Percentiles rank a stretch among this genome's conserved stretches.
Conservation (phyloP, 441 rosid genomes). For the Populus hybrid region DNA sequence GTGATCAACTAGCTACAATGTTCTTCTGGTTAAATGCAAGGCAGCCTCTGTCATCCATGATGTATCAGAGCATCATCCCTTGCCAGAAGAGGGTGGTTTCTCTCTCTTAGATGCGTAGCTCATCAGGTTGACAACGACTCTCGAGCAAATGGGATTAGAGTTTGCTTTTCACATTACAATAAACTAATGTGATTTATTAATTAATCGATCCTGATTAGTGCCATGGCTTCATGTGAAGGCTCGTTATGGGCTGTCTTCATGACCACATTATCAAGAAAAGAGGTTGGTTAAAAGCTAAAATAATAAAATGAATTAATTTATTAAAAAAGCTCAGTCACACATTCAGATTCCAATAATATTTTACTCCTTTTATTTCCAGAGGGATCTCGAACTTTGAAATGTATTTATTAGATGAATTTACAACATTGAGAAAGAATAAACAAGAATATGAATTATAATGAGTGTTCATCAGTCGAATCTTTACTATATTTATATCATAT, state of each 20-base stretch:
- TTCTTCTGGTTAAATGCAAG: not conserved
- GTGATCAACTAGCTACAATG: not conserved
- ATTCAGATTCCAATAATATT: not conserved
- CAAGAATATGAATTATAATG: too few species aligned
- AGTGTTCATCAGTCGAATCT: too few species aligned
- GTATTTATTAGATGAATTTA: not conserved
- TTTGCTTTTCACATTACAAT: not conserved
- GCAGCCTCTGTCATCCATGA: not conserved
- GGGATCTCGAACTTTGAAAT: not conserved
- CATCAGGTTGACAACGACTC: not conserved
- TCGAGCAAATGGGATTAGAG: not conserved
- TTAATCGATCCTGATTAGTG: not conserved
- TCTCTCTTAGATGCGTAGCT: not conserved
- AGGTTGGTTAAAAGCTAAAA: not conserved
- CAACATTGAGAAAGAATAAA: too few species aligned
- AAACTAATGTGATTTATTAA: not conserved
- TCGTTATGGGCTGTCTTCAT: not conserved
- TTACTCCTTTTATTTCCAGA: not conserved
- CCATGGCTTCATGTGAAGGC: not conserved
- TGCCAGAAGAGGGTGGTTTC: slow-evolving; percentile 4
- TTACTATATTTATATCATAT: too few species aligned
- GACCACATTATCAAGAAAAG: not conserved
- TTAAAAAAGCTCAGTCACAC: too few species aligned
- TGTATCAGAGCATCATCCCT: not conserved
- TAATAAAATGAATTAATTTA: not conserved